Evolutionary conservation across 2,329 filamentous ascomycete genomes (phyloP), one percentile per base, ranked within the genome.

Genomic region (Tolypocladium inflatum): DNA sequence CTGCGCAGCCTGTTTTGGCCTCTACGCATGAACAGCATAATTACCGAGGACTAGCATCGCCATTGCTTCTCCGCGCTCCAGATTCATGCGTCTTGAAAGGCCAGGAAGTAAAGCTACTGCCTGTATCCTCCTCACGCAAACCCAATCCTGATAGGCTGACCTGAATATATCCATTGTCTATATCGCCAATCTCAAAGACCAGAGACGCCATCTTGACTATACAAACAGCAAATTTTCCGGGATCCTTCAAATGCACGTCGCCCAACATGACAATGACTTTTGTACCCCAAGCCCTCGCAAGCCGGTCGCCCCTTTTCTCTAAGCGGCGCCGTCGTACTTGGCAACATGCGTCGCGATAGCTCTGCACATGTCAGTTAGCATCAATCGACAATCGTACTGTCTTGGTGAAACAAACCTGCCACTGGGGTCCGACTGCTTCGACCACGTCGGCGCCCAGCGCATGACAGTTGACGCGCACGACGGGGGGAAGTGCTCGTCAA

Each of bases 381-480:
- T 60, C 56, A 62, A 63, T 68, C 45, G 66, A 59, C 55, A 58
- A 45, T 54, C 21, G 13, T 38, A 6, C 26, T 15, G 19, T 43
- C 23, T 9, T 33, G 38, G n/a, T 55, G 48, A 55, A 54, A 68
- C 70, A 21, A 63, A 91, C 89, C 91, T 85, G 79, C 94, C 95
- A 75, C 90, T 96, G 61, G 94, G 94, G 74, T 99, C 94, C 33
- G 86, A 90, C 83, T 97, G 91, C 74, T 96, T 89, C 58, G 90
- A 96, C 94, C 94, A 99, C 42, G 90, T 99, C 35, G 94, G 94
- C 58, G 90, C 91, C 95, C 94, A 99, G 70, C 94, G 83, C 89
- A 90, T 89, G 57, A 99, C 94, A 9, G 94, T 99, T 60, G 84
- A 87, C 10, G 94, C 95, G 72, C 93, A 97, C 70, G 87, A 87